Conservation (phyloP, 768 basidiomycete genomes). For the Dendrothele bispora region DNA sequence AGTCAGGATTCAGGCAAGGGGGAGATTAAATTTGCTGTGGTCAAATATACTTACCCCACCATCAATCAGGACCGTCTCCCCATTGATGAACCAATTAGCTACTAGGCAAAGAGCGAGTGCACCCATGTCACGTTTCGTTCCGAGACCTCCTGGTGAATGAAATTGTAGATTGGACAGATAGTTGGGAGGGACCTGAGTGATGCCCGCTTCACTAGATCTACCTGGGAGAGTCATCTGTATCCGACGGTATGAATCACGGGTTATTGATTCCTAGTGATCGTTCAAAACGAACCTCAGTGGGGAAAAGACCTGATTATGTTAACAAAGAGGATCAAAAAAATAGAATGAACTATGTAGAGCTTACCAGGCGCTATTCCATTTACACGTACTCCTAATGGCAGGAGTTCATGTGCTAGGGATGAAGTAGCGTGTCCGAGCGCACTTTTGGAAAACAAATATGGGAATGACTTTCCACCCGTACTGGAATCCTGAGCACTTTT, state of each 20-base stretch:
- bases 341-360: constrained; percentile 2
- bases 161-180: constrained; percentile 28
- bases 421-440: constrained; percentile 47
- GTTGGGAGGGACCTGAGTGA: constrained; percentile 18
- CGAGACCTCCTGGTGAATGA: constrained; percentile 33
- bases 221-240: constrained; percentile 30
- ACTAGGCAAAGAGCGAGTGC: constrained; percentile 42
- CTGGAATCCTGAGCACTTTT: constrained; percentile 33
- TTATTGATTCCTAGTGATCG: not conserved
- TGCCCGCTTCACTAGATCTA: constrained; percentile 22
- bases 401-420: constrained; percentile 45
- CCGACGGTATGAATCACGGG: not conserved
- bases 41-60: constrained; percentile 40
- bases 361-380: constrained; percentile 47
- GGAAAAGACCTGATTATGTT: constrained; percentile 26
- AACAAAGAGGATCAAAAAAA: not conserved
- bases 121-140: constrained; percentile 42
- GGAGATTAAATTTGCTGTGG: not conserved
- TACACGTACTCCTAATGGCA: constrained; percentile 46
- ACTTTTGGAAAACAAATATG: constrained; percentile 49
- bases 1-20: not conserved
- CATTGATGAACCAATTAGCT: constrained; percentile 48
- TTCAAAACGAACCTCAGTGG: constrained; percentile 19
- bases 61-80: constrained; percentile 48
- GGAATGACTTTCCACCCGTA: constrained; percentile 38